Conservation (phyloP, 2,329 filamentous ascomycete genomes). For the Talaromyces sp. region DNA sequence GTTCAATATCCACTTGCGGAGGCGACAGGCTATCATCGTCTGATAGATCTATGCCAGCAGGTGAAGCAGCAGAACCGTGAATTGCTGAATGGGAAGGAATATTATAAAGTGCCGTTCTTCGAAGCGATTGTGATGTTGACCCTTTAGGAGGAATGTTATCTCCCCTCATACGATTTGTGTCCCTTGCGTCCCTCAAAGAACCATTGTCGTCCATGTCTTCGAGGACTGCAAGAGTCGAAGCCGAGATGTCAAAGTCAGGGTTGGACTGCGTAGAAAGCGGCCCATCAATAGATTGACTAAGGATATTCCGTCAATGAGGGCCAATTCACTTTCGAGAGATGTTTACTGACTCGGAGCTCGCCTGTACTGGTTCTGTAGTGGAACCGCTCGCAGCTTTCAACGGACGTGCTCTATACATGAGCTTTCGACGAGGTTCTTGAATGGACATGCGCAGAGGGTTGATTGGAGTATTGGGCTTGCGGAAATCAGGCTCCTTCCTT, state of each 20-base stretch:
- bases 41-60: conserved; percentile 4
- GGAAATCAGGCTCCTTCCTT: conserved; percentile 1
- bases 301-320: conserved; percentile 10
- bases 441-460: conserved; percentile 28
- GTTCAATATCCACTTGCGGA: neutral
- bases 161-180: neutral
- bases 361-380: conserved; percentile 7
- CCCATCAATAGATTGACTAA: neutral
- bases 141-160: neutral
- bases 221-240: conserved; percentile 24
- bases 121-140: conserved; percentile 3
- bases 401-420: conserved; percentile 38
- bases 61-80: conserved; percentile 6
- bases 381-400: conserved; percentile 4
- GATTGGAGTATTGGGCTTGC: conserved; percentile 8
- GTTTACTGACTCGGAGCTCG: conserved; percentile 26
- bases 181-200: neutral
- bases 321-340: conserved; percentile 8
- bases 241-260: conserved; percentile 23
- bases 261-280: conserved; percentile 9
- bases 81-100: conserved; percentile 10
- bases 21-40: neutral
- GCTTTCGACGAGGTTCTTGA: conserved; percentile 36
- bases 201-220: conserved; percentile 18
- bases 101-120: conserved; percentile 2